A percentile compares a stretch with the other conserved stretches of the same genome.
Conservation (phyloP, 495 filamentous ascomycete genomes). For the Penicillium chermesinum region DNA sequence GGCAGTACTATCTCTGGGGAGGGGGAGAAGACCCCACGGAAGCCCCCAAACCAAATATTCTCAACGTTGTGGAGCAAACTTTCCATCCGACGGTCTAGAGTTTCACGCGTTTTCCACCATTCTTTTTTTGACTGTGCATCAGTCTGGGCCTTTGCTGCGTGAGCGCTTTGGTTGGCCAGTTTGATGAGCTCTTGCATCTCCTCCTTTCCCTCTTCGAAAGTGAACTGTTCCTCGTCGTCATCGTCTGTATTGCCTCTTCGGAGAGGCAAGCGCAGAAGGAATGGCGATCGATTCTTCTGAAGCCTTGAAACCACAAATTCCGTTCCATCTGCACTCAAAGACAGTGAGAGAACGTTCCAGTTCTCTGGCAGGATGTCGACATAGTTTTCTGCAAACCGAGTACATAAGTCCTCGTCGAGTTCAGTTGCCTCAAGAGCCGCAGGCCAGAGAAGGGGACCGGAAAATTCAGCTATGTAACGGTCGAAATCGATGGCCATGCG, state of each 20-base stretch:
- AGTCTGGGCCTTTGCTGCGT: slow-evolving; percentile 59
- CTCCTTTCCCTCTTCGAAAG: slow-evolving; percentile 67
- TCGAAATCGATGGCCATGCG: slow-evolving; percentile 41
- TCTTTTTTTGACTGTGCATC: slow-evolving; percentile 59
- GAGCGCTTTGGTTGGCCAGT: slow-evolving; percentile 72
- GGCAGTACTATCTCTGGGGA: slow-evolving; percentile 52
- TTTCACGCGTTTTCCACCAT: slow-evolving; percentile 86
- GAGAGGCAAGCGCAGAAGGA: slow-evolving; percentile 80
- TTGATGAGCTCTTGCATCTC: slow-evolving; percentile 81
- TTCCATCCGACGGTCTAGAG: slow-evolving; percentile 68
- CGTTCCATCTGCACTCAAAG: slow-evolving; percentile 68
- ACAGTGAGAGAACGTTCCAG: slow-evolving; percentile 85
- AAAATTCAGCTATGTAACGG: slow-evolving; percentile 35
- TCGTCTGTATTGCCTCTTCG: slow-evolving; percentile 76
- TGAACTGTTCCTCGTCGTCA: slow-evolving; percentile 76
- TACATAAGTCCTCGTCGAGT: slow-evolving; percentile 23
- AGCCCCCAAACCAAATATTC: slow-evolving; percentile 90
- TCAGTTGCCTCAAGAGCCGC: slow-evolving; percentile 14
- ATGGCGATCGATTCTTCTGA: slow-evolving; percentile 65
- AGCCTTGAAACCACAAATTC: slow-evolving; percentile 82
- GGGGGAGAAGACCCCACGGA: slow-evolving; percentile 84
- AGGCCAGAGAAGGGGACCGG: slow-evolving; percentile 41
- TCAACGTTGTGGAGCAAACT: slow-evolving; percentile 82
- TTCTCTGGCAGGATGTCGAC: slow-evolving; percentile 64
- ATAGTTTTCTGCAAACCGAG: slow-evolving; percentile 36